A percentile compares a stretch with the other conserved stretches of the same genome.
Conservation (phyloP, 225 moss, liverwort and hornwort species). For the Polytrichum commune region DNA sequence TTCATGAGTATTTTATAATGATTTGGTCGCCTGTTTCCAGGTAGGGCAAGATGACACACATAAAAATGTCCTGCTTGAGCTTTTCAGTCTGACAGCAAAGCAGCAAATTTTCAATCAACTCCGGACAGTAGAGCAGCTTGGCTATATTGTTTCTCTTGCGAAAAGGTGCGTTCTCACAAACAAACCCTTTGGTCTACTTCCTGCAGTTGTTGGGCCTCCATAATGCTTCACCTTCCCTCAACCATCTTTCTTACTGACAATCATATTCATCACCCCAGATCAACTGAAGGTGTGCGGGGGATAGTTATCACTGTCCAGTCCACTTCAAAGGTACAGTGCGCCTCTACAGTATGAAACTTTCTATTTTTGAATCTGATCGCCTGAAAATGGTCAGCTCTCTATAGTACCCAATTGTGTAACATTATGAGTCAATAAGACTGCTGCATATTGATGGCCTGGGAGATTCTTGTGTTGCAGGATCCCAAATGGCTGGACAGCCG, state of each 20-base stretch:
- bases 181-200: not conserved
- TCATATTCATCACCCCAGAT: constrained; percentile 21
- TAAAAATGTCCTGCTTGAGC: constrained; percentile 60
- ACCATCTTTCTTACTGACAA: not conserved
- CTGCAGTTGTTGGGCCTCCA: not conserved
- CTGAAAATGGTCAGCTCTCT: too few relatives aligned
- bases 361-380: too few relatives aligned
- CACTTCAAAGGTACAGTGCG: constrained; percentile 49
- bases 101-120: constrained; percentile 69
- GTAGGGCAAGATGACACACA: constrained; percentile 47
- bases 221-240: not conserved
- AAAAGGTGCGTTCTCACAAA: constrained; percentile 39
- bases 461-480: constrained; percentile 28
- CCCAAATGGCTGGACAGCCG: constrained; percentile 63
- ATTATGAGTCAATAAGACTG: too few relatives aligned
- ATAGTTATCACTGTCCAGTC: constrained; percentile 72
- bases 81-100: constrained; percentile 58
- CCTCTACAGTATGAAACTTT: not conserved
- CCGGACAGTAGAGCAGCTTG: constrained; percentile 78
- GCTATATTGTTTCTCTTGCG: constrained; percentile 51
- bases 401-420: too few relatives aligned
- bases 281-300: constrained; percentile 57
- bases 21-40: constrained; percentile 21
- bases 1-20: not conserved
- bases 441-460: too few relatives aligned